Evolutionary conservation across 2,329 filamentous ascomycete species (phyloP).

Genomic region (Colletotrichum eleusines): DNA sequence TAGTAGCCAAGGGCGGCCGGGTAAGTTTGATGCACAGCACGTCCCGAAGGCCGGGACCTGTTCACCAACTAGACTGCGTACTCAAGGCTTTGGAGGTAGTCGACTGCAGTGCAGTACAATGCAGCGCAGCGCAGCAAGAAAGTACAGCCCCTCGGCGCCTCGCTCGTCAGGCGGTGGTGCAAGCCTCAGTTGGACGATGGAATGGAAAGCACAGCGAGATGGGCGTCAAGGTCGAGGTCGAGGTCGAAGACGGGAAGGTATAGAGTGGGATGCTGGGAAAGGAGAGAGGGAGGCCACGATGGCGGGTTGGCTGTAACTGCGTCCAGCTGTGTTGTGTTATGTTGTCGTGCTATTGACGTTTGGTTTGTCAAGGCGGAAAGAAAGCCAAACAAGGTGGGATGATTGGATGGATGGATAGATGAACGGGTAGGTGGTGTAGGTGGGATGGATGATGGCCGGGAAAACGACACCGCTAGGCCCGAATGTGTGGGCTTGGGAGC

Average conservation of each 20-base stretch:
- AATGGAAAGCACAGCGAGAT: not conserved
- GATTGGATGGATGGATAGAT: no score
- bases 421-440: no score
- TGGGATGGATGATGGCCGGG: no score
- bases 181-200: conserved; percentile 9
- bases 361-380: no score
- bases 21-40: conserved; percentile 29
- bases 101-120: not conserved
- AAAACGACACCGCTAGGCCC: no score
- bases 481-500: not conserved
- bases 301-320: not conserved
- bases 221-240: conserved; percentile 1
- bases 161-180: conserved; percentile 18
- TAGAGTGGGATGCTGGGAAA: no score
- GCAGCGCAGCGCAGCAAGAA: not conserved
- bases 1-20: conserved; percentile 7
- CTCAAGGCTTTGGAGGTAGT: no score
- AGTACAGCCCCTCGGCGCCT: conserved; percentile 40
- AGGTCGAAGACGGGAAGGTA: conserved; percentile 4
- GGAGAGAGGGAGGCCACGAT: not conserved
- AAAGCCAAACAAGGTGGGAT: not conserved
- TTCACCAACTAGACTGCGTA: not conserved
- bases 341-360: not conserved
- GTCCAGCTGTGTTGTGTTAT: not conserved
- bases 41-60: conserved; percentile 14